Evolutionary conservation across 192 early-diverging fungal genomes (phyloP).

Genomic region (Entomortierella beljakovae): DNA sequence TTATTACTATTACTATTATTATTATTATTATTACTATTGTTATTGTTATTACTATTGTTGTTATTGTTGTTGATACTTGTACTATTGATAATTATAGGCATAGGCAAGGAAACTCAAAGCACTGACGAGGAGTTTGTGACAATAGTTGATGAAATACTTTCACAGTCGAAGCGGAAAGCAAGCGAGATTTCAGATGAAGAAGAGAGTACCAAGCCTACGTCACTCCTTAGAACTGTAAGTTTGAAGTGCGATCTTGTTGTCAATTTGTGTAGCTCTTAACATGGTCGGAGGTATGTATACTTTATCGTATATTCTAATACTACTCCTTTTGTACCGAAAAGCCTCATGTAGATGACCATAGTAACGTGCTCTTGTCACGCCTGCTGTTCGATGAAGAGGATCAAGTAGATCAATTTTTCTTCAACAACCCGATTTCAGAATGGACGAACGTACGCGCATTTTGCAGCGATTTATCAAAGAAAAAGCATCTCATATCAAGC

Average conservation of each 20-base stretch:
- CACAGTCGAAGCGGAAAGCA: not conserved
- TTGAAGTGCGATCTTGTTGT: constrained; percentile 2
- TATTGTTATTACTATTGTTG: too few species aligned
- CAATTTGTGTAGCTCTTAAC: not conserved
- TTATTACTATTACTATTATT: too few species aligned
- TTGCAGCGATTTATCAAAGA: constrained; percentile 3
- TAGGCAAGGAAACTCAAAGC: not conserved
- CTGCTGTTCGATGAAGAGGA: constrained; percentile 3
- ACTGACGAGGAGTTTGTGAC: constrained; percentile 1
- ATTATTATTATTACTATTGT: too few species aligned
- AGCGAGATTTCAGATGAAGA: not conserved
- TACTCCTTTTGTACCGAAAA: not conserved
- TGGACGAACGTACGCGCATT: constrained; percentile 6
- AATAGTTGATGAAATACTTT: not conserved
- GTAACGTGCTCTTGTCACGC: not conserved
- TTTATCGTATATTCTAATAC: constrained; percentile 1
- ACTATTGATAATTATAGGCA: not conserved
- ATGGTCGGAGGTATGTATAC: not conserved
- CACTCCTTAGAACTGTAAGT: too few species aligned
- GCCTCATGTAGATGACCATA: not conserved
- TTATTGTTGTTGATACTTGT: not conserved
- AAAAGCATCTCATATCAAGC: not conserved
- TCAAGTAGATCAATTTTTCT: constrained; percentile 8
- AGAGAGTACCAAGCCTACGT: too few species aligned
- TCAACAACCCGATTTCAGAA: constrained; percentile 2